phyloP scores from a whole-genome alignment of 2,329 filamentous ascomycete species.

The Cordyceps fumosorosea region DNA sequence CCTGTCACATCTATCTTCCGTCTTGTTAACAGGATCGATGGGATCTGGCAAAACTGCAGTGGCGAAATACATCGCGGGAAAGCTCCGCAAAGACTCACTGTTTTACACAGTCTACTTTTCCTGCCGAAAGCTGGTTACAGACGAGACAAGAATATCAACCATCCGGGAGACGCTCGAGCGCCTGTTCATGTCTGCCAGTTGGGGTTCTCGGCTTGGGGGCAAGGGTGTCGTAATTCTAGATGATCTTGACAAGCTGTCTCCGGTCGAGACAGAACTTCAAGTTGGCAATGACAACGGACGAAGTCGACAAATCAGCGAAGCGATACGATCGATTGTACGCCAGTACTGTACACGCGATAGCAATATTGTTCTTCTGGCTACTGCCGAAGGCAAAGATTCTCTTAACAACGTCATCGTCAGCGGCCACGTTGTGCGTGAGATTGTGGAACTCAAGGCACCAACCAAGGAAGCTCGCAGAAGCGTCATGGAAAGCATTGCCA shows the following conservation, averaged over 20 bases:
- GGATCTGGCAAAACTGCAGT: constrained; percentile 87
- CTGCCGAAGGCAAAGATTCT: constrained; percentile 87
- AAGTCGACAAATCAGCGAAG: constrained; percentile 87
- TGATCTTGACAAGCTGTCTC: constrained; percentile 88
- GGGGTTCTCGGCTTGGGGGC: constrained; percentile 83
- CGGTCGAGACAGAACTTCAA: constrained; percentile 88
- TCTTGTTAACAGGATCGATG: constrained; percentile 80
- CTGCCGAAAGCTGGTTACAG: constrained; percentile 79
- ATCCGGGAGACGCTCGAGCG: constrained; percentile 84
- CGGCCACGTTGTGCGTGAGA: constrained; percentile 87
- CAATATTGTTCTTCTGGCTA: constrained; percentile 80
- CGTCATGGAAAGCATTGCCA: constrained; percentile 75
- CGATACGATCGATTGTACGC: constrained; percentile 72
- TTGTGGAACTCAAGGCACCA: constrained; percentile 80
- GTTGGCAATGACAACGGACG: constrained; percentile 89
- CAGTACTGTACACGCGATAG: constrained; percentile 78
- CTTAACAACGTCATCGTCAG: constrained; percentile 86
- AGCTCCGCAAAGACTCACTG: constrained; percentile 63
- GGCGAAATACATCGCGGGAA: constrained; percentile 67
- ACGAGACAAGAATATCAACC: constrained; percentile 81
- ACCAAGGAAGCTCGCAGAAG: constrained; percentile 83
- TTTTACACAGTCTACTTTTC: constrained; percentile 83
- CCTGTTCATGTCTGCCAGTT: constrained; percentile 81
- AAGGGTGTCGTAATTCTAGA: constrained; percentile 81
- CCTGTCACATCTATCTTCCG: constrained; percentile 78